These are phyloP conservation scores for Tolypocladium tropicale DNA, from an alignment of 2,329 filamentous ascomycete species.

Conservation along the genomic window DNA sequence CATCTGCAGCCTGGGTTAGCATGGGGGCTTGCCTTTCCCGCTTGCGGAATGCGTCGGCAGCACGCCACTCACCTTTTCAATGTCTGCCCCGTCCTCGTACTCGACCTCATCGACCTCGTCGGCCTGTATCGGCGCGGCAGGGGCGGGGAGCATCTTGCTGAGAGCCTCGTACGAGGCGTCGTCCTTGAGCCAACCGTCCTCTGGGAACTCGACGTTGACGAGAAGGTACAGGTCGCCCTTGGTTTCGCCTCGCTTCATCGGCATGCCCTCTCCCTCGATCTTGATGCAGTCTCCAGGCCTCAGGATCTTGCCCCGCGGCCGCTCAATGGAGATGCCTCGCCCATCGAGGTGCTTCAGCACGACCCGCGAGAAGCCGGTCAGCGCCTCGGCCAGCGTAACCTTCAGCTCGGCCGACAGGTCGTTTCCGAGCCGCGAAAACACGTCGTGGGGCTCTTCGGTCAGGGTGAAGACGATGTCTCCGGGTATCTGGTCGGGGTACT, in stretches of 20 bases:
- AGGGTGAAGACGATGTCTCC: constrained; percentile 91
- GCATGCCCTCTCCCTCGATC: constrained; percentile 88
- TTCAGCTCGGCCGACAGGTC: constrained; percentile 77
- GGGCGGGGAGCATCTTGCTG: constrained; percentile 63
- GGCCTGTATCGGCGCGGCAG: constrained; percentile 49
- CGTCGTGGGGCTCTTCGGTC: constrained; percentile 68
- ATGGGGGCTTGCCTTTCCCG: not conserved
- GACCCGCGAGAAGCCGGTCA: constrained; percentile 82
- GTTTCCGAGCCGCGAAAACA: constrained; percentile 72
- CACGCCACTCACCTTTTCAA: constrained; percentile 58
- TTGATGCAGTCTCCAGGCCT: constrained; percentile 79
- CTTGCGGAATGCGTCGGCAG: not conserved
- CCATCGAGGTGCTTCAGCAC: constrained; percentile 91
- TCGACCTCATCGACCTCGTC: constrained; percentile 80
- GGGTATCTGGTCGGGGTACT: constrained; percentile 77
- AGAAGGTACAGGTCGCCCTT: constrained; percentile 83
- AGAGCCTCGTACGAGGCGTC: constrained; percentile 62
- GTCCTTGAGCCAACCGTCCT: constrained; percentile 70
- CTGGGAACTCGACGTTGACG: constrained; percentile 80
- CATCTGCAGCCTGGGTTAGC: constrained; percentile 40
- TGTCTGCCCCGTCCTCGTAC: constrained; percentile 71
- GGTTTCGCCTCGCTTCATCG: constrained; percentile 70
- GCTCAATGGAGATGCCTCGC: constrained; percentile 72
- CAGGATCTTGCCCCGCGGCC: constrained; percentile 73
- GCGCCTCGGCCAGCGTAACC: constrained; percentile 71